Evolutionary conservation across 495 filamentous ascomycete genomes (phyloP).

Genomic region (Articulospora tetracladia): DNA sequence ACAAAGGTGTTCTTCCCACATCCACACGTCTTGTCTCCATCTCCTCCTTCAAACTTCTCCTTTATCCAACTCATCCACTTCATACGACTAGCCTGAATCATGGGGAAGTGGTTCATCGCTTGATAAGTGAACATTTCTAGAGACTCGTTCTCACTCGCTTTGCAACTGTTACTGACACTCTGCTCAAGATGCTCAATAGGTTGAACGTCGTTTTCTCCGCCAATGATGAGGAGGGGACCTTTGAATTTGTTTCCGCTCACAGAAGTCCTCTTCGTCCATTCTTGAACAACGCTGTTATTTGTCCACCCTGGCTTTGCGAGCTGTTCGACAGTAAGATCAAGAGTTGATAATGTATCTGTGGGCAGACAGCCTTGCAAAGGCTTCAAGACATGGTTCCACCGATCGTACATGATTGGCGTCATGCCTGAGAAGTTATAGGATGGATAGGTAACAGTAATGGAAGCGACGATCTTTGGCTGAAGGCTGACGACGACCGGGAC

Average conservation of each 20-base stretch:
- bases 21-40: neutral
- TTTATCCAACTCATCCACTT: conserved; percentile 41
- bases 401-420: conserved; percentile 4
- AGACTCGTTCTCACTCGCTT: conserved; percentile 21
- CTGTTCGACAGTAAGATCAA: conserved; percentile 10
- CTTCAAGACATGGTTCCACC: conserved; percentile 8
- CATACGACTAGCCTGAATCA: conserved; percentile 32
- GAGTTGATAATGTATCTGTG: conserved; percentile 3
- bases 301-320: conserved; percentile 24
- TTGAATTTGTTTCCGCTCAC: conserved; percentile 32
- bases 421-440: conserved; percentile 9
- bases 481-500: neutral
- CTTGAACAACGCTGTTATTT: conserved; percentile 20
- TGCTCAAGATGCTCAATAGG: conserved; percentile 25
- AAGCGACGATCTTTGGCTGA: conserved; percentile 13
- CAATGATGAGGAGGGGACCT: conserved; percentile 43
- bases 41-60: conserved; percentile 29
- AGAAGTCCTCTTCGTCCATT: conserved; percentile 21
- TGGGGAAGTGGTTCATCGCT: conserved; percentile 33
- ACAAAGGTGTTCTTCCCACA: conserved; percentile 6
- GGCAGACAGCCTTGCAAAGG: conserved; percentile 9
- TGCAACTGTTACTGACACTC: conserved; percentile 33
- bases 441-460: conserved; percentile 20
- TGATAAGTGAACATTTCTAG: conserved; percentile 33
- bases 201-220: conserved; percentile 35